Conservation (phyloP, 1,284 basidiomycete genomes). For the Stygiomarasmius scandens region DNA sequence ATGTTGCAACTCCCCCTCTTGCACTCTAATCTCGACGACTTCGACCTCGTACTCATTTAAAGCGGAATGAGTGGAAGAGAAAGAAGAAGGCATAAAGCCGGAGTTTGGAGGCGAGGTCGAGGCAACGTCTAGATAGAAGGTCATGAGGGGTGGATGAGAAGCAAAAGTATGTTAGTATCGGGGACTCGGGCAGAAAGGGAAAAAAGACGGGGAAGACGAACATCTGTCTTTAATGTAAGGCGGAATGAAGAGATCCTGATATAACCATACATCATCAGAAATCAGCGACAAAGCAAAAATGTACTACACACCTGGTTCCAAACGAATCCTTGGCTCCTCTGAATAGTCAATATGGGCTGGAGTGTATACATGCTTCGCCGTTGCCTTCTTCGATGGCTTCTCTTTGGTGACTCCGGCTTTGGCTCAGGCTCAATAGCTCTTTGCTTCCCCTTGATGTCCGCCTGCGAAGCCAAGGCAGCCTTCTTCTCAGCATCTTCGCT, state of each 20-base stretch:
- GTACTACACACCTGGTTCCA: conserved; percentile 74
- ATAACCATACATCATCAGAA: conserved; percentile 7
- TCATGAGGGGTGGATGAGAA: background rate
- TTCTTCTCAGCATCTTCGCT: conserved; percentile 40
- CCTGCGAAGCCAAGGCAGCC: conserved; percentile 41
- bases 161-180: conserved; percentile 7
- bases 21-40: conserved; percentile 81
- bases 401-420: conserved; percentile 42
- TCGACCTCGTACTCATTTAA: conserved; percentile 77
- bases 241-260: conserved; percentile 78
- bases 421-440: conserved; percentile 63
- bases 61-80: conserved; percentile 66
- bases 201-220: conserved; percentile 43
- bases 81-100: conserved; percentile 68
- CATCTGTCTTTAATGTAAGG: conserved; percentile 87
- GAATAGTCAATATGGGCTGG: conserved; percentile 80
- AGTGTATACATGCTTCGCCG: conserved; percentile 62
- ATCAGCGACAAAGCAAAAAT: conserved; percentile 8
- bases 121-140: conserved; percentile 61
- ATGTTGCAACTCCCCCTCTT: conserved; percentile 71
- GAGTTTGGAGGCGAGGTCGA: conserved; percentile 78
- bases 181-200: conserved; percentile 15
- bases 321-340: conserved; percentile 83
- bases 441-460: conserved; percentile 78
- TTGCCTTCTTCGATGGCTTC: conserved; percentile 58